phyloP scores from a whole-genome alignment of 2,329 filamentous ascomycete species.

The Hypoxylon sp. region DNA sequence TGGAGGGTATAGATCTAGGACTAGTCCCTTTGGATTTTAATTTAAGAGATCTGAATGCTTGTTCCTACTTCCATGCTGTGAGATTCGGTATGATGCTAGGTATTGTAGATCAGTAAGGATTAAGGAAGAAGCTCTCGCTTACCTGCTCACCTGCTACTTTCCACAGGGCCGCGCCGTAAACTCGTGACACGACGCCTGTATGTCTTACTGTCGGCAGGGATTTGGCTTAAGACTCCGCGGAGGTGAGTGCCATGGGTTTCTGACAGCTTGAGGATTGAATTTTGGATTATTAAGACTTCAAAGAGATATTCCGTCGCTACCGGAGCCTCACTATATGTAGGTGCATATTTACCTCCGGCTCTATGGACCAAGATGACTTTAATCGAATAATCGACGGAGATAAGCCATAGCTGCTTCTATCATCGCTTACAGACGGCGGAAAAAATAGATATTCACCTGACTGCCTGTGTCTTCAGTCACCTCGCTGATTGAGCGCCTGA shows the following conservation, averaged over 20 bases:
- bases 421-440: slow-evolving; percentile 1
- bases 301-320: neutral
- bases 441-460: neutral
- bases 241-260: neutral
- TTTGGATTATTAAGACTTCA: neutral
- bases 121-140: neutral
- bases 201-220: slow-evolving; percentile 9
- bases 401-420: neutral
- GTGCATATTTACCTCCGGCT: slow-evolving; percentile 3
- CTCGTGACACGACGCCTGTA: slow-evolving; percentile 6
- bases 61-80: slow-evolving; percentile 16
- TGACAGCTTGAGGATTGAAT: neutral
- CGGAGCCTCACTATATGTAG: neutral
- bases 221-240: slow-evolving; percentile 6
- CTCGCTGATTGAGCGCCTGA: slow-evolving; percentile 3
- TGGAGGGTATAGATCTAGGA: slow-evolving; percentile 19
- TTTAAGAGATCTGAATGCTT: slow-evolving; percentile 1
- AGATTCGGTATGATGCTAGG: neutral
- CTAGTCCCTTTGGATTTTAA: neutral
- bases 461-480: slow-evolving; percentile 2
- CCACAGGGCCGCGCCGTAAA: slow-evolving; percentile 6
- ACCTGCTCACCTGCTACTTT: slow-evolving; percentile 1
- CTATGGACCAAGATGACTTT: neutral
- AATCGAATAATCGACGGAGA: slow-evolving; percentile 2
- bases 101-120: neutral